phyloP scores from a whole-genome alignment of 495 filamentous ascomycete species.

The Neurospora sp. region DNA sequence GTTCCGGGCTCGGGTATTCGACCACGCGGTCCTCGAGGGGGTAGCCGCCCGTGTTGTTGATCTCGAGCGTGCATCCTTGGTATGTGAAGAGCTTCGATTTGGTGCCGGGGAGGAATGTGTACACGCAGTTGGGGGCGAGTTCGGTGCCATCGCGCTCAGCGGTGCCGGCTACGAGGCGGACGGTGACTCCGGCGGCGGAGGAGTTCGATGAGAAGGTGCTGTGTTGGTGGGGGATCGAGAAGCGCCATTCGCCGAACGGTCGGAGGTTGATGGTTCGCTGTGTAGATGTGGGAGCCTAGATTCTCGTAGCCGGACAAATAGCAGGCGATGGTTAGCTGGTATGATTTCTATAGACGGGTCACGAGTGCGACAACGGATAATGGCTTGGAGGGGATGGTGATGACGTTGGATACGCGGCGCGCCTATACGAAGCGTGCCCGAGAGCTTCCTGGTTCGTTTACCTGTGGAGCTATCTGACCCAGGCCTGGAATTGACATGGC shows the following conservation, averaged over 20 bases:
- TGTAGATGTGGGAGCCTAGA: slow-evolving; percentile 12
- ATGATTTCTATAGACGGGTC: neutral
- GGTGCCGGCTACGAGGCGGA: slow-evolving; percentile 58
- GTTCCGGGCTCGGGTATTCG: slow-evolving; percentile 64
- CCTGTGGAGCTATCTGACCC: slow-evolving; percentile 35
- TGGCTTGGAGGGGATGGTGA: neutral
- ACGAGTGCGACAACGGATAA: neutral
- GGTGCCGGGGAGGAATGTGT: slow-evolving; percentile 73
- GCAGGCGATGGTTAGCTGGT: neutral
- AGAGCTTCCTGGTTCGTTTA: slow-evolving; percentile 12
- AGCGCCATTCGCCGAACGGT: slow-evolving; percentile 71
- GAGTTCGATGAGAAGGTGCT: slow-evolving; percentile 18
- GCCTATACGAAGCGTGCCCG: neutral
- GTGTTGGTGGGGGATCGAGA: slow-evolving; percentile 66
- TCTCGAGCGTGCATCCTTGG: slow-evolving; percentile 77
- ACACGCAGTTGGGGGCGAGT: slow-evolving; percentile 68
- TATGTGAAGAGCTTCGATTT: slow-evolving; percentile 87
- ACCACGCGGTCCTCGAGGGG: slow-evolving; percentile 31
- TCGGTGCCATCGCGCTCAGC: slow-evolving; percentile 96
- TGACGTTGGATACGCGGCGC: neutral
- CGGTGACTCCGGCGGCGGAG: slow-evolving; percentile 25
- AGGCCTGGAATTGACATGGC: slow-evolving; percentile 40
- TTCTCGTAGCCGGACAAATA: neutral
- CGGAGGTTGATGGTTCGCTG: slow-evolving; percentile 28
- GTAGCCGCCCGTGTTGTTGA: slow-evolving; percentile 37